Conservation (phyloP, 148 eudicot genomes). For the Linanthus parryae region DNA sequence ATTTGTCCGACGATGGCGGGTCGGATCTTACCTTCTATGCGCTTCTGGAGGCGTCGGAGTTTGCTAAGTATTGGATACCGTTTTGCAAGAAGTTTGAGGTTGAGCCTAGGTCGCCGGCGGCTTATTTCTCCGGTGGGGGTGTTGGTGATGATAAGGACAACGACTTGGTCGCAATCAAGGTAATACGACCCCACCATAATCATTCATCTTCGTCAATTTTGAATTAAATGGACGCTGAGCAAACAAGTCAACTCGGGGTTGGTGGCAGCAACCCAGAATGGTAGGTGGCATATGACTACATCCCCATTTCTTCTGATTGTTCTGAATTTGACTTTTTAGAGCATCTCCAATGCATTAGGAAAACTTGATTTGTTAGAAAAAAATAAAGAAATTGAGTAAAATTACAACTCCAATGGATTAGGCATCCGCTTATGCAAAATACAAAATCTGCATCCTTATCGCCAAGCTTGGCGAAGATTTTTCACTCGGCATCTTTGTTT, state of each 20-base stretch:
- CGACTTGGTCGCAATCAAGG: conserved; percentile 44
- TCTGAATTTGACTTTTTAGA: neutral
- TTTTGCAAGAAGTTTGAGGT: conserved; percentile 51
- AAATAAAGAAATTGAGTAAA: too few species aligned
- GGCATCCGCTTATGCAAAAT: too few species aligned
- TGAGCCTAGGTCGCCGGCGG: conserved; percentile 67
- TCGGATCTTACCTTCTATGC: conserved; percentile 69
- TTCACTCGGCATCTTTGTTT: too few species aligned
- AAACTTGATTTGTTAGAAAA: neutral
- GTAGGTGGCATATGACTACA: too few species aligned
- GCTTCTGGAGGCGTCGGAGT: conserved; percentile 57
- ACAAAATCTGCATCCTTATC: too few species aligned
- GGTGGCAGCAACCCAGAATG: too few species aligned
- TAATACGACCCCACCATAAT: neutral
- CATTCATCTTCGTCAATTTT: neutral
- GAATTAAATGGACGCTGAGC: too few species aligned
- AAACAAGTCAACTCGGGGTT: too few species aligned
- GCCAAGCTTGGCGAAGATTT: too few species aligned
- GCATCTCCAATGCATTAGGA: neutral
- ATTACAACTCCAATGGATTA: too few species aligned
- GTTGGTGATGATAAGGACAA: conserved; percentile 13
- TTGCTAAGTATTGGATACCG: conserved; percentile 66
- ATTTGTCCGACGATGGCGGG: conserved; percentile 79
- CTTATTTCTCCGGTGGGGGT: conserved; percentile 41
- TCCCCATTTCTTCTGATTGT: neutral